Evolutionary conservation across 176 grass and related monocot species (phyloP), one percentile per base, ranked within the genome.

Genomic region (Cenchrus purpureus): DNA sequence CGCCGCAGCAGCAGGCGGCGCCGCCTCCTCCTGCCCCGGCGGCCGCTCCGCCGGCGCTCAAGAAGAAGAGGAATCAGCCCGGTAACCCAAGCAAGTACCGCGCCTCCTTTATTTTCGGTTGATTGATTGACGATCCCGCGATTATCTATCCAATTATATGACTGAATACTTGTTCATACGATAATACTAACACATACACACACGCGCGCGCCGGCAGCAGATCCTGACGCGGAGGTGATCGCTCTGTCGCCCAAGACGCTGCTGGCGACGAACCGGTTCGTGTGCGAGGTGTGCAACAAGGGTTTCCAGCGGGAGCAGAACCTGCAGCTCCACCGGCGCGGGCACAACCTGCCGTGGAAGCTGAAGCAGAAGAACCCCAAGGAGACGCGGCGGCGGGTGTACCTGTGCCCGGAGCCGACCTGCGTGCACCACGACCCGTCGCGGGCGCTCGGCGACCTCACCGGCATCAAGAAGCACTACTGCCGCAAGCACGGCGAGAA

Each of bases 401-500:
- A 97, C 87, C 89, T 97, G 19, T 97, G 94, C 85, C 94, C 94
- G 11, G 94, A 97, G 94, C 78, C 94, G 20, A 91, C 85, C 15
- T 97, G 94, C 84, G 94, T 94, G 19, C 94, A 97, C 85, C 94
- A 97, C 70, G 94, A 97, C 44, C 90, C 94, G 3, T 90, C 94
- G 0, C 83, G 94, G 8, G 94, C 94, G 0, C 90, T 97, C 7
- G 94, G 94, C 28, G 94, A 97, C 83, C 84, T 97, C 77, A 97
- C 94, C 31, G 94, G 94, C 0, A 97, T 97, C 88, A 97, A 97
- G 90, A 97, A 97, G 73, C 94, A 97, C 73, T 97, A 34, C 77
- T 97, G 80, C 90, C 94, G 94, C 10, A 97, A 97, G 90, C 94
- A 97, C 86, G 94, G 94, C 31, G 94, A 97, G 91, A 97, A 97